These are phyloP conservation scores for Dactylellina sp. DNA, from an alignment of 2,329 filamentous ascomycete species.

Conservation along the genomic window DNA sequence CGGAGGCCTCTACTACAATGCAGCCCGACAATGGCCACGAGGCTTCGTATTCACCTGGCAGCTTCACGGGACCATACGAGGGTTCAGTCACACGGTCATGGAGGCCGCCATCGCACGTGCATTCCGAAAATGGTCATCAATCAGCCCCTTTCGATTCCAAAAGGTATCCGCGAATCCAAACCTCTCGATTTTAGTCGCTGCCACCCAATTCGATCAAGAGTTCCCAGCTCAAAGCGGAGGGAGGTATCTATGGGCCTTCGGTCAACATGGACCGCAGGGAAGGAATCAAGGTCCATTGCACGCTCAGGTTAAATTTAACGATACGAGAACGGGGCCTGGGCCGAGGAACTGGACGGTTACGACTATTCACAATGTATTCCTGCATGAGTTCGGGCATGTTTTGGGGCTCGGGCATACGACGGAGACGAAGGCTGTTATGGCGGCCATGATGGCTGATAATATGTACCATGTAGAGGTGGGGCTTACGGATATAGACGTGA, in stretches of 20 bases:
- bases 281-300: not conserved
- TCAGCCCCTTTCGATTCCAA: slow-evolving; percentile 13
- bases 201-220: slow-evolving; percentile 6
- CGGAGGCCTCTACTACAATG: no score
- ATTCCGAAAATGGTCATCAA: slow-evolving; percentile 23
- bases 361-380: slow-evolving; percentile 29
- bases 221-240: no score
- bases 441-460: no score
- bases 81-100: slow-evolving; percentile 10
- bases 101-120: slow-evolving; percentile 15
- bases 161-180: slow-evolving; percentile 13
- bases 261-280: not conserved
- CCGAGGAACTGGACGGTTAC: slow-evolving; percentile 14
- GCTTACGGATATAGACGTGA: no score
- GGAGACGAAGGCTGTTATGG: no score
- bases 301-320: slow-evolving; percentile 19
- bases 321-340: slow-evolving; percentile 16
- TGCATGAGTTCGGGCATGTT: slow-evolving; percentile 14
- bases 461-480: no score
- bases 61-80: slow-evolving; percentile 19
- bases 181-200: slow-evolving; percentile 11
- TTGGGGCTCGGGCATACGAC: slow-evolving; percentile 27
- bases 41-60: slow-evolving; percentile 31
- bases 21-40: slow-evolving; percentile 12
- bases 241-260: slow-evolving; percentile 14